phyloP scores from a whole-genome alignment of 176 grass and related monocot genomes.

The Canna indica region DNA sequence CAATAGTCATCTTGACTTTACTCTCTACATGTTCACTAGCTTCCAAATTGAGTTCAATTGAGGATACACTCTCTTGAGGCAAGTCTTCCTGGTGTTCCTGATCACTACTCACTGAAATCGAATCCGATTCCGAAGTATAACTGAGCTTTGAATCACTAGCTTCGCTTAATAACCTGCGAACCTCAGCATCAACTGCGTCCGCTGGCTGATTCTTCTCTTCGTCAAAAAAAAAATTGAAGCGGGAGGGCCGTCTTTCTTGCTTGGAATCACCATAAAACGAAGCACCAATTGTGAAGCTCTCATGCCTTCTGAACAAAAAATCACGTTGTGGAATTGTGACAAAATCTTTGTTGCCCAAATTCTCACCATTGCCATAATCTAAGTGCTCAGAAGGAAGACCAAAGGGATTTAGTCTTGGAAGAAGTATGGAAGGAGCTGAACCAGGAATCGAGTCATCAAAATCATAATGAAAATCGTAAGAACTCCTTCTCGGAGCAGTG shows the following conservation, averaged over 20 bases:
- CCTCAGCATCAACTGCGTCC: constrained; percentile 13
- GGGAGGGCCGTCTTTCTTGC: constrained; percentile 8
- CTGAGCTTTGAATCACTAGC: constrained; percentile 24
- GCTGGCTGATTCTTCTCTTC: constrained; percentile 20
- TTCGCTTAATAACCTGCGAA: constrained; percentile 8
- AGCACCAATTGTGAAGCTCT: constrained; percentile 40
- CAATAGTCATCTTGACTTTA: constrained; percentile 19
- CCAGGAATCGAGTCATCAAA: constrained; percentile 43
- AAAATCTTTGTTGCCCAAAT: constrained; percentile 22
- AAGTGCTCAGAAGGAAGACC: constrained; percentile 18
- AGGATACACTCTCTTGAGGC: constrained; percentile 7
- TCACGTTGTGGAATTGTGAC: constrained; percentile 16
- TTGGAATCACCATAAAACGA: constrained; percentile 15
- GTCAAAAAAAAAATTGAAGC: constrained; percentile 37
- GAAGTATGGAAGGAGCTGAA: constrained; percentile 40
- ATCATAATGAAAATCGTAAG: constrained; percentile 43
- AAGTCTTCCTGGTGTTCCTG: constrained; percentile 38
- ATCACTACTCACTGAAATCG: constrained; percentile 24
- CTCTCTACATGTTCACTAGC: constrained; percentile 23
- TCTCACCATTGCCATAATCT: constrained; percentile 17
- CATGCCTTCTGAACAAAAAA: constrained; percentile 31
- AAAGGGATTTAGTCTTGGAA: constrained; percentile 32
- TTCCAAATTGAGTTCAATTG: not conserved
- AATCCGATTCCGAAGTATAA: constrained; percentile 28
- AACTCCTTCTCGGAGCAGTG: constrained; percentile 38